Conservation (phyloP, 2,329 filamentous ascomycete species). For the Fulvia fulva region DNA sequence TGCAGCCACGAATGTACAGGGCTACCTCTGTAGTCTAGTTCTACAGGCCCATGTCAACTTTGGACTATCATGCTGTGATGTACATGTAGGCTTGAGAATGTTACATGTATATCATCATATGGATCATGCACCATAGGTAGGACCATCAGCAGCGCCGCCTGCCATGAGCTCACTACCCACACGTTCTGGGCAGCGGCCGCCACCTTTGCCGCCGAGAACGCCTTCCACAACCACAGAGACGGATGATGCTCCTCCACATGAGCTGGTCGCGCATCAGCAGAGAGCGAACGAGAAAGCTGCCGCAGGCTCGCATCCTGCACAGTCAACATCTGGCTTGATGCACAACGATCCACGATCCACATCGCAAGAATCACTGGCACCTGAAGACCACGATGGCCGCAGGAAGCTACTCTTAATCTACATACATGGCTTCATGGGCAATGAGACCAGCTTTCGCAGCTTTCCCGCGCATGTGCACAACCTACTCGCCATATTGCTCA, state of each 20-base stretch:
- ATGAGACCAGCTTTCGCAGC: conserved; percentile 79
- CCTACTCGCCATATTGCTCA: conserved; percentile 62
- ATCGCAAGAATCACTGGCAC: conserved; percentile 45
- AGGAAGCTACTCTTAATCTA: conserved; percentile 71
- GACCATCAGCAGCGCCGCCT: neutral
- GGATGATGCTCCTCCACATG: conserved; percentile 18
- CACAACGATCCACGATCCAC: conserved; percentile 41
- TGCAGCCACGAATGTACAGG: no score
- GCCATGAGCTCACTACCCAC: neutral
- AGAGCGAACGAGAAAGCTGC: conserved; percentile 16
- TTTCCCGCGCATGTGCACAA: conserved; percentile 86
- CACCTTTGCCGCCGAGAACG: conserved; percentile 8
- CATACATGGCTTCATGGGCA: conserved; percentile 87
- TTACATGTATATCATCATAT: neutral
- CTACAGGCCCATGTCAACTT: no score
- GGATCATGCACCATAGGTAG: neutral
- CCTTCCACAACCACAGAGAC: neutral
- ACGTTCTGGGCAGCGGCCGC: neutral
- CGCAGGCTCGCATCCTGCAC: neutral
- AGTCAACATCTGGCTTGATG: conserved; percentile 2
- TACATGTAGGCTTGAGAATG: neutral
- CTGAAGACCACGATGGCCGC: conserved; percentile 32
- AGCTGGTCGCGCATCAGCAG: conserved; percentile 16
- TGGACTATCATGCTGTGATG: neutral
- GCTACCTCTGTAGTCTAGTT: no score